Evolutionary conservation across 1,284 basidiomycete species (phyloP).

Genomic region (Apiotrichum laibachii): DNA sequence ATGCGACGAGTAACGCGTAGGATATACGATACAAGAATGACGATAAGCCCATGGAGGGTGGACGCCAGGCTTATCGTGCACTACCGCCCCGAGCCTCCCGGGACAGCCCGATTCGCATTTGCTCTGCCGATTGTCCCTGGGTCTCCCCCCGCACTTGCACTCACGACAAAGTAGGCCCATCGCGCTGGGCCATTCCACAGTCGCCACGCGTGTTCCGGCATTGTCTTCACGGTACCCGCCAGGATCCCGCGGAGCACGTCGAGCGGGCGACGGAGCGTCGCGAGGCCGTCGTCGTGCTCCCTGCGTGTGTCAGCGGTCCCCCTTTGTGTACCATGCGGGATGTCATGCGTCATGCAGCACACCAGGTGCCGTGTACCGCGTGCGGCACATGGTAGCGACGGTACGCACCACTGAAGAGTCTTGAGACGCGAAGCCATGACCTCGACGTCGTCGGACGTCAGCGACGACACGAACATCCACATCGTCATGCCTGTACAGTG

Average conservation of each 20-base stretch:
- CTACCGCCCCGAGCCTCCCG: too few species aligned
- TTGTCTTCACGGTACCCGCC: background rate
- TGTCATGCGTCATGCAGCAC: too few species aligned
- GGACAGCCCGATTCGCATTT: too few species aligned
- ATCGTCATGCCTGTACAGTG: slow-evolving; percentile 7
- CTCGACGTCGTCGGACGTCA: slow-evolving; percentile 5
- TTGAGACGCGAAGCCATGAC: slow-evolving; percentile 7
- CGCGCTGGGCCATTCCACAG: slow-evolving; percentile 8
- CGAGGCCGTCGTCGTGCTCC: slow-evolving; percentile 8
- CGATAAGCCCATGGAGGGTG: too few species aligned
- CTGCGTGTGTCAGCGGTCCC: background rate
- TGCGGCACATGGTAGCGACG: background rate
- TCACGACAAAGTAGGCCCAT: slow-evolving; percentile 17
- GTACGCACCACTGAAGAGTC: slow-evolving; percentile 11
- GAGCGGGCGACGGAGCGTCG: slow-evolving; percentile 11
- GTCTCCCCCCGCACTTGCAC: too few species aligned
- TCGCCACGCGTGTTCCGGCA: slow-evolving; percentile 15
- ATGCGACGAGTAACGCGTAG: too few species aligned
- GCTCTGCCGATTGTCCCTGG: too few species aligned
- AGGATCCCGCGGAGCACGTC: slow-evolving; percentile 11
- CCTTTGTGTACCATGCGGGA: too few species aligned
- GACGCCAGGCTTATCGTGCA: too few species aligned
- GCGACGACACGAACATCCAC: slow-evolving; percentile 13
- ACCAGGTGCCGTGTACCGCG: too few species aligned
- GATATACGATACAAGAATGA: too few species aligned